Conservation (phyloP, 352 stramenopile species). For the Phytopythium delawarense region DNA sequence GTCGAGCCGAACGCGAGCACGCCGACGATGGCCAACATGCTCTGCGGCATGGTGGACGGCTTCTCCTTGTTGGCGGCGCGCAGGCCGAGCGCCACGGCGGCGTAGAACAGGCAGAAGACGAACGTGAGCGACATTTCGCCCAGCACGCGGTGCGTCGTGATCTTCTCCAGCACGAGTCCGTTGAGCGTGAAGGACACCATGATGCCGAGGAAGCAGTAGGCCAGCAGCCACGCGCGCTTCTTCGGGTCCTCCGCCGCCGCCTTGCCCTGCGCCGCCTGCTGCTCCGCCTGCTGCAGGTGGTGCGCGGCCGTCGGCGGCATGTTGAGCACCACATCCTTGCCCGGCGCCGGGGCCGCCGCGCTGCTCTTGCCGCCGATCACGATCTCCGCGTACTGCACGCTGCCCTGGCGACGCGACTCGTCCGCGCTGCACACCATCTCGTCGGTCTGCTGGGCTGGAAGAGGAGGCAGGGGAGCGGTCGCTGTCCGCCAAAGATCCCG, state of each 20-base stretch:
- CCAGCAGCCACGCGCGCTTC: constrained; percentile 54
- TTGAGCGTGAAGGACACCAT: constrained; percentile 85
- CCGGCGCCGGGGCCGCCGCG: constrained; percentile 13
- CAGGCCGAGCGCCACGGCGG: constrained; percentile 55
- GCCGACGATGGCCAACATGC: constrained; percentile 57
- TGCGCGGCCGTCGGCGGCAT: constrained; percentile 7
- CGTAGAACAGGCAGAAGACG: constrained; percentile 79
- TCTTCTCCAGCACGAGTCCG: constrained; percentile 77
- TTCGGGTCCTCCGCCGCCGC: constrained; percentile 15
- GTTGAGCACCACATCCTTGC: constrained; percentile 24
- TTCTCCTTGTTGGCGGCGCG: constrained; percentile 58
- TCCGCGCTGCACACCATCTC: constrained; percentile 45
- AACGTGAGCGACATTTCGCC: constrained; percentile 84
- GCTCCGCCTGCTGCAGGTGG: constrained; percentile 10
- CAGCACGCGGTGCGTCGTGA: constrained; percentile 78
- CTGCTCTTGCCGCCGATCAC: constrained; percentile 34
- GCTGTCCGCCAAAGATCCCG: background rate
- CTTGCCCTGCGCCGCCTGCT: constrained; percentile 18
- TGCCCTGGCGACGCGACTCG: constrained; percentile 9
- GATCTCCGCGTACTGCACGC: constrained; percentile 59
- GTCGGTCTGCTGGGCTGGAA: background rate
- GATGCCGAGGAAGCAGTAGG: constrained; percentile 78
- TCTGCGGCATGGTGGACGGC: constrained; percentile 68
- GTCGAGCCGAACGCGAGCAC: constrained; percentile 73
- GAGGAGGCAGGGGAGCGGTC: too few relatives aligned